Conservation (phyloP, 441 rosid genomes). For the Sinapis alba region DNA sequence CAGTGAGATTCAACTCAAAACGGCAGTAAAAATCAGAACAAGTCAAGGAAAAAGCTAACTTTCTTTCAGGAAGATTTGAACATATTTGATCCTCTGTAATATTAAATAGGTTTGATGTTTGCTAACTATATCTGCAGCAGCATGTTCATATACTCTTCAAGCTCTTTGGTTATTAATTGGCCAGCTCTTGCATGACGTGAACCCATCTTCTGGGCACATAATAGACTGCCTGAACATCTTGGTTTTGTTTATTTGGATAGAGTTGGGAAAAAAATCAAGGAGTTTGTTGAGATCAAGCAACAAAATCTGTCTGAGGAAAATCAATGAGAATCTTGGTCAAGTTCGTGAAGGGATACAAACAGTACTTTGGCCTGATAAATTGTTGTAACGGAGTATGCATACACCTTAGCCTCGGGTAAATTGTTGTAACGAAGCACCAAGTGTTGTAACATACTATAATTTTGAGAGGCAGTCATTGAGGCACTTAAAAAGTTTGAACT, state of each 20-base stretch:
- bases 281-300: background rate
- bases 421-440: too few species aligned
- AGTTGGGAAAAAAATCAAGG: background rate
- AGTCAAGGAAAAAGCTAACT: slow-evolving; percentile 49
- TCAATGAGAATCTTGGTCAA: too few species aligned
- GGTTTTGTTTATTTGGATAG: background rate
- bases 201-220: slow-evolving; percentile 86
- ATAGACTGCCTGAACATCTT: slow-evolving; percentile 91
- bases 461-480: too few species aligned
- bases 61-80: slow-evolving; percentile 66
- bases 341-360: too few species aligned
- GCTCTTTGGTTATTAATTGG: slow-evolving; percentile 78
- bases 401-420: too few species aligned
- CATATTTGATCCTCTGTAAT: slow-evolving; percentile 88
- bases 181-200: slow-evolving; percentile 88
- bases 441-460: too few species aligned
- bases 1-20: slow-evolving; percentile 23
- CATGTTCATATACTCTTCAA: slow-evolving; percentile 87
- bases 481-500: too few species aligned
- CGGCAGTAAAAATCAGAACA: background rate
- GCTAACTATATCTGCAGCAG: slow-evolving; percentile 86
- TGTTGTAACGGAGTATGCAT: too few species aligned
- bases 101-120: slow-evolving; percentile 93
- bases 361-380: too few species aligned
- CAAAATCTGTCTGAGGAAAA: too few species aligned